Evolutionary conservation across 805 yeast genomes (phyloP), one percentile per base, ranked within the genome.

Genomic region (Candida loeiensis): DNA sequence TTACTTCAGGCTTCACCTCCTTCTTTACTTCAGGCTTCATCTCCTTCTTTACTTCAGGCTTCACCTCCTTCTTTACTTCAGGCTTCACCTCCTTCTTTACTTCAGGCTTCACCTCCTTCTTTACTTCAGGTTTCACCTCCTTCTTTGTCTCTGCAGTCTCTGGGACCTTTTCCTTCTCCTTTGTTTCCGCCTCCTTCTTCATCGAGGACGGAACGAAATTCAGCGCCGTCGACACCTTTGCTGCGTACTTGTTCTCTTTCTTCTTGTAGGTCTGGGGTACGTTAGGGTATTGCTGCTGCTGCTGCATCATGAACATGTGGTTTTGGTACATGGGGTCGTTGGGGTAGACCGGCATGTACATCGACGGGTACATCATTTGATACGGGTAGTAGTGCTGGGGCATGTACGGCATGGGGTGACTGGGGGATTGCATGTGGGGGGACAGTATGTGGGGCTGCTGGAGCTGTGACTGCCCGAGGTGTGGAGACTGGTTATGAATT

Each of bases 291-390:
- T 37, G 39, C 36, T 36, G 39, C 36, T 47, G 50, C 13, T 36
- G 48, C 6, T 42, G 47, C 32, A 44, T 39, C 39, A 44, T 36
- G 34, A 33, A 44, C 16, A 41, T 44, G 20, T 44, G 48, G 41
- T 40, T 47, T 27, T 35, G 41, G 39, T 47, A 47, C 34, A 41
- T 42, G 37, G 43, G 39, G 36, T 47, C 50, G 8, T 28, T 27
- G 25, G 46, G 39, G 34, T 47, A 47, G 37, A 47, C 36, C 9
- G 50, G 50, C 45, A 46, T 44, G 39, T 44, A 46, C 36, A 46
- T 40, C 6, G 46, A 45, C 3, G 47, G 50, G 26, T 47, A 44
- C 24, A 42, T 45, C 47, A 44, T 41, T 22, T 46, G 50, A 25
- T 43, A 39, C 4, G 46, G 46, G 37, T 44, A 45, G 31, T 47